These are phyloP conservation scores for Amborella trichopoda DNA, from an alignment of 164 flowering plant genomes.

Conservation along the genomic window DNA sequence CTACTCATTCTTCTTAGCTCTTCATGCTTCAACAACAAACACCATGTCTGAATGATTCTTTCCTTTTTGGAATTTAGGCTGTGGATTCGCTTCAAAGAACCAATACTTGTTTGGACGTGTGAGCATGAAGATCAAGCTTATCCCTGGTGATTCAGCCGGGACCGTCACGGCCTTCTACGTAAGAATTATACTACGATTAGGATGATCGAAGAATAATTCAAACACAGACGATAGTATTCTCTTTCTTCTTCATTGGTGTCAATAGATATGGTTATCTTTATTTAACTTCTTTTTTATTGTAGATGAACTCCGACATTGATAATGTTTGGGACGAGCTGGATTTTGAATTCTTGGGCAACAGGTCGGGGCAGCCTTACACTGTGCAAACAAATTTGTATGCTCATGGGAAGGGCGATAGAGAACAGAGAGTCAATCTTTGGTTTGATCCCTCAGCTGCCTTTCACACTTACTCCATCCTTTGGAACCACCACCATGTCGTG, in stretches of 20 bases:
- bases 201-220: too few relatives aligned
- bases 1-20: background rate
- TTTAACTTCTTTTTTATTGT: background rate
- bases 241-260: too few relatives aligned
- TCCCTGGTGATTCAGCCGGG: conserved; percentile 6
- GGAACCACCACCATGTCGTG: conserved; percentile 41
- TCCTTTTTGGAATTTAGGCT: conserved; percentile 2
- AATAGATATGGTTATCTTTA: too few relatives aligned
- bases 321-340: background rate
- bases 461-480: conserved; percentile 39
- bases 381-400: conserved; percentile 58
- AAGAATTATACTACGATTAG: too few relatives aligned
- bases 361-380: conserved; percentile 39
- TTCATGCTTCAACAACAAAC: too few relatives aligned
- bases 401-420: conserved; percentile 44
- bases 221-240: too few relatives aligned
- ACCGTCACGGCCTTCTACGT: too few relatives aligned
- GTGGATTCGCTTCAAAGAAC: conserved; percentile 1
- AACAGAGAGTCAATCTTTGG: conserved; percentile 56
- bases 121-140: conserved; percentile 7
- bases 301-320: background rate
- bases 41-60: background rate
- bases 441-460: conserved; percentile 47
- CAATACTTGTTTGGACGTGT: conserved; percentile 3
- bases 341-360: background rate